Base-by-base conservation (phyloP, 2,329 filamentous ascomycete species). In the Trichoderma endophyticum region DNA sequence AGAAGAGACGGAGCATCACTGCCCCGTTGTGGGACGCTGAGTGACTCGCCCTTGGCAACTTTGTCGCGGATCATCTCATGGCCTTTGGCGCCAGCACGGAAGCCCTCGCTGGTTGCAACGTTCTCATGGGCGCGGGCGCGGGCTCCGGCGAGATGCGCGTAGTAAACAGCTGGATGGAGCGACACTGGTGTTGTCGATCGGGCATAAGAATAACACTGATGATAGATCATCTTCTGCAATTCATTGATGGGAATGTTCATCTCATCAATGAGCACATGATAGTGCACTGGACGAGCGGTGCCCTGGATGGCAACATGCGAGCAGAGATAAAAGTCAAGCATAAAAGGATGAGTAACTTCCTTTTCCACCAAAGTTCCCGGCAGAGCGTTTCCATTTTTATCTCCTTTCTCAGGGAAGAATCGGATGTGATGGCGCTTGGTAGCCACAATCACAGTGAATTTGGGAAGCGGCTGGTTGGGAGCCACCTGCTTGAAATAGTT, bases 351-450 rank as follows among this genome's bases (percentile, higher is more conserved):
- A 0, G 94, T 98, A n/a, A 97, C 91, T 72, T 97, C 95, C 39
- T 86, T 87, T 81, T 98, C 95, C 6, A 99, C 91, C 1, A 99
- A 80, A 0, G 93, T 97, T 3, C 96, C 97, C 0, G 95, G 95
- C 0, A 95, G 81, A 1, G 94, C 88, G 78, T 98, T 99, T 43
- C 86, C 88, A 75, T 97, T 97, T 63, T 86, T 86, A 78, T 99
- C 96, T 21, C 80, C 82, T 0, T 84, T 81, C 62, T 89, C 86
- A 0, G 96, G 95, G 84, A 98, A 98, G 80, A 97, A 94, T 18
- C 96, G 92, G 68, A 97, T 90, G 77, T 98, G 95, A 76, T 99
- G 96, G 3, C 96, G 92, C 86, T 99, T 99, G 1, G 93, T 95
- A 1, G 93, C 95, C 60, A 98, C 88, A 54, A 97, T 89, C 12